Evolutionary conservation across 371 early-diverging fungal species (phyloP), one percentile per base, ranked within the genome.

Genomic region (Mucor saturninus): DNA sequence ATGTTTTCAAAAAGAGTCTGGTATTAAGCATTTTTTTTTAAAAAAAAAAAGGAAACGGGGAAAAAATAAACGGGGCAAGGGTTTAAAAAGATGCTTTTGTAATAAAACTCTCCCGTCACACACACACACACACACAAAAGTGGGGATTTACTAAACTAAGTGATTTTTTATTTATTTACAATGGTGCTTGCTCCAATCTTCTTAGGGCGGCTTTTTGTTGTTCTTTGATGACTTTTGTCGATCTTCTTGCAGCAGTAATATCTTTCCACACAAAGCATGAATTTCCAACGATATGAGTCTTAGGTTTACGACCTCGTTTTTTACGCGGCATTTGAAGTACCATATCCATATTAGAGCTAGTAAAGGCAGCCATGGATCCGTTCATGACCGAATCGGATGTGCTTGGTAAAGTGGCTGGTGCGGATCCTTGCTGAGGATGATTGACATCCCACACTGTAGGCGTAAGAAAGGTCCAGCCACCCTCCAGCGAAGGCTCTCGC

Each of bases 191-290:
- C 11, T 48, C 48, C 21, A 48, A 26, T 50, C 21, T 50, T 30
- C 50, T 50, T 31, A 30, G 30, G 0, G 50, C 28, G 11, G 50
- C 50, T 31, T 50, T 50, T 50, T 50, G 52, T 52, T 38, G 52
- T 52, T 38, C 29, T 31, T 52, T 60, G 9, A 40, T 31, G 7
- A 54, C 40, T 42, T 55, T 55, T 1, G 42, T 40, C 6, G 55
- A 39, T 26, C 55, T 55, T 26, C 48, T 55, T 3, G 62, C 29
- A 40, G 56, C 39, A 50, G 56, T 40, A 1, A 69, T 61, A 53
- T 69, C 69, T 61, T 73, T 75, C 77, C 79, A 79, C 9, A 79
- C 79, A 74, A 81, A 81, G 49, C 82, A 81, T 21, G 82, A 78
- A 59, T 81, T 79, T 11, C 82, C 82, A 31, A 58, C 74, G 46